phyloP scores from a whole-genome alignment of 2,329 filamentous ascomycete genomes.

The Pseudogymnoascus sp. region DNA sequence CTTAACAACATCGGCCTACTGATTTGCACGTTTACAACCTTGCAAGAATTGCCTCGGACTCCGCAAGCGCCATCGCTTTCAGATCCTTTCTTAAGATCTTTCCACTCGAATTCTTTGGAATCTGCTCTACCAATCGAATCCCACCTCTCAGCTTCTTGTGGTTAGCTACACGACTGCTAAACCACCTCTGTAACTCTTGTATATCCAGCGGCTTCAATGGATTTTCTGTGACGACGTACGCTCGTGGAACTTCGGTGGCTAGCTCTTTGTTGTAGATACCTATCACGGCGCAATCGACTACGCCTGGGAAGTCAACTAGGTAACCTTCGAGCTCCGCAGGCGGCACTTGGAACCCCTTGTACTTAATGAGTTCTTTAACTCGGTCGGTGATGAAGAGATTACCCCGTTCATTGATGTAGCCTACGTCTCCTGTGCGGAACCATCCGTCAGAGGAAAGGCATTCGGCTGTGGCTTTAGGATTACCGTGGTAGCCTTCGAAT shows the following conservation, averaged over 20 bases:
- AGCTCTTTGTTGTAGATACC: slow-evolving; percentile 54
- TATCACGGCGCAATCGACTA: slow-evolving; percentile 56
- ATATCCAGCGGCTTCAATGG: not conserved
- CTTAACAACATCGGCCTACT: not conserved
- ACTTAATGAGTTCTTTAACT: slow-evolving; percentile 59
- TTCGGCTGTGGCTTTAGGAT: slow-evolving; percentile 59
- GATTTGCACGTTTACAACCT: not conserved
- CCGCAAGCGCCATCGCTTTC: not conserved
- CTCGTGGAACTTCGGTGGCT: slow-evolving; percentile 63
- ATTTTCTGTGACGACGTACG: slow-evolving; percentile 47
- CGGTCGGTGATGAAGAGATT: slow-evolving; percentile 88
- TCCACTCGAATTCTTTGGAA: slow-evolving; percentile 12
- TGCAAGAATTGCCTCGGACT: slow-evolving; percentile 1
- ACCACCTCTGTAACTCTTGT: slow-evolving; percentile 10
- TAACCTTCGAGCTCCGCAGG: slow-evolving; percentile 57
- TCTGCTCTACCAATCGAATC: slow-evolving; percentile 5
- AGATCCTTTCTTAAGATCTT: slow-evolving; percentile 11
- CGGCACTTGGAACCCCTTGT: slow-evolving; percentile 62
- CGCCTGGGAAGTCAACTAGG: slow-evolving; percentile 38
- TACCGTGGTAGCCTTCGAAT: slow-evolving; percentile 71
- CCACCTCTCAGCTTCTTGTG: slow-evolving; percentile 12
- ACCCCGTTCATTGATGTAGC: slow-evolving; percentile 65
- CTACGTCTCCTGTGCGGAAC: slow-evolving; percentile 84
- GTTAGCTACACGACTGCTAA: slow-evolving; percentile 6
- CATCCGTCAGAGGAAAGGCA: slow-evolving; percentile 64